A percentile compares a stretch with the other conserved stretches of the same genome.
Evolutionary conservation across 495 filamentous ascomycete genomes (phyloP).

Genomic region (Chaetomium cochliodes): DNA sequence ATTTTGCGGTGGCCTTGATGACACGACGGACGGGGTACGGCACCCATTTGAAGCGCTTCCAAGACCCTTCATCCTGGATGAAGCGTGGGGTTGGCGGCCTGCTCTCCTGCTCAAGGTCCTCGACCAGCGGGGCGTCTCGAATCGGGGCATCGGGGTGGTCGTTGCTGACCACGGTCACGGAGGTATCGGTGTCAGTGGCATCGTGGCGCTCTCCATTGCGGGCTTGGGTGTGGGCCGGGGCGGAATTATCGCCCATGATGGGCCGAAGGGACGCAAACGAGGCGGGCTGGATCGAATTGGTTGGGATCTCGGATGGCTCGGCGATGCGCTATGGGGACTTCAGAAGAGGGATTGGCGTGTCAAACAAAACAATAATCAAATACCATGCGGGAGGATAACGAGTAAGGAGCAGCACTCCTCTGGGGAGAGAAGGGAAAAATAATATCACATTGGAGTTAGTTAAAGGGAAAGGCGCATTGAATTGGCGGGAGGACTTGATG

Average conservation of each 20-base stretch:
- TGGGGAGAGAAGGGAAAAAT: neutral
- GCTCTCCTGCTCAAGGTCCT: constrained; percentile 35
- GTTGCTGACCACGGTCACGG: constrained; percentile 19
- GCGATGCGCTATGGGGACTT: neutral
- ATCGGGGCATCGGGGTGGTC: constrained; percentile 41
- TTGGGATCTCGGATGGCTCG: neutral
- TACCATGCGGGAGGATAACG: neutral
- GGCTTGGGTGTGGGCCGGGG: neutral
- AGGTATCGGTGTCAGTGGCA: constrained; percentile 13
- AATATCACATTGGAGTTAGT: neutral
- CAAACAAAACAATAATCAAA: neutral
- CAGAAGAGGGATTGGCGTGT: neutral
- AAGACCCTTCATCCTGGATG: constrained; percentile 40
- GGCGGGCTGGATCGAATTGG: neutral
- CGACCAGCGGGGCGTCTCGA: constrained; percentile 17
- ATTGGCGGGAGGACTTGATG: neutral
- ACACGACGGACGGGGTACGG: constrained; percentile 48
- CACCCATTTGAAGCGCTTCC: constrained; percentile 48
- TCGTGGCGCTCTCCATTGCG: constrained; percentile 13
- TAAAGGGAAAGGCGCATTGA: neutral
- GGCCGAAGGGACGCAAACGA: neutral
- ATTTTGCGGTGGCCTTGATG: constrained; percentile 49
- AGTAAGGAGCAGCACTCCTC: neutral
- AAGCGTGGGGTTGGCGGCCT: constrained; percentile 40
- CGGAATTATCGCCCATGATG: constrained; percentile 18